Conservation (phyloP, 2,329 filamentous ascomycete genomes). For the Penicillium italicum region DNA sequence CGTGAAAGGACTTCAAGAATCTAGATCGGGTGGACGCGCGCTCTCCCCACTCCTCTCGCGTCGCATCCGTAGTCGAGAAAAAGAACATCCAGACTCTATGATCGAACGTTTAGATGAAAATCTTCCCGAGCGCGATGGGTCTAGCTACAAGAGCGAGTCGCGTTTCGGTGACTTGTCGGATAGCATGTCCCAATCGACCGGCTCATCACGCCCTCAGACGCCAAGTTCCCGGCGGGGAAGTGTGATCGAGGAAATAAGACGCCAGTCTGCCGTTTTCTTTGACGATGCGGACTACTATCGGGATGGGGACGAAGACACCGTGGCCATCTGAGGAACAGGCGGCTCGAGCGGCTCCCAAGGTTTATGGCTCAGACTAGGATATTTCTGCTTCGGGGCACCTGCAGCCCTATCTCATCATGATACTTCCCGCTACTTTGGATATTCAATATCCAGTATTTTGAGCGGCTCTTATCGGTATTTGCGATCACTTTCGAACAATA, state of each 20-base stretch:
- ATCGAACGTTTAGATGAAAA: constrained; percentile 28
- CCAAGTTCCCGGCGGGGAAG: constrained; percentile 25
- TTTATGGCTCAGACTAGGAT: constrained; percentile 11
- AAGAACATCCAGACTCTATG: constrained; percentile 20
- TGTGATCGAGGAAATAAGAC: constrained; percentile 44
- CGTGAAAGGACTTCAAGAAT: constrained; percentile 50
- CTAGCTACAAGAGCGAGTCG: constrained; percentile 22
- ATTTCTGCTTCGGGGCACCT: constrained; percentile 15
- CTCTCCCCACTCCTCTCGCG: constrained; percentile 31
- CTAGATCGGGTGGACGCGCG: constrained; percentile 24
- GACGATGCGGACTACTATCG: constrained; percentile 39
- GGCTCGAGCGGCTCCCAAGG: constrained; percentile 14
- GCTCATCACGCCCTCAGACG: constrained; percentile 22
- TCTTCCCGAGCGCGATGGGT: constrained; percentile 25
- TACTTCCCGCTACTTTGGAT: constrained; percentile 2
- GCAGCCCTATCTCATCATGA: constrained; percentile 17
- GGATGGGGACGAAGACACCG: constrained; percentile 27
- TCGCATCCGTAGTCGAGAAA: constrained; percentile 19
- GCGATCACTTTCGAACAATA: constrained; percentile 1
- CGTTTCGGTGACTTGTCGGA: constrained; percentile 23
- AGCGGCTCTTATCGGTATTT: constrained; percentile 16
- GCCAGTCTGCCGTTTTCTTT: constrained; percentile 48
- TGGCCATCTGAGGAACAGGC: constrained; percentile 19
- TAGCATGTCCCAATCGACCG: constrained; percentile 21
- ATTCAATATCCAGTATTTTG: constrained; percentile 15